Base-by-base conservation (phyloP, 164 flowering plant species). In the Litsea cubeba region DNA sequence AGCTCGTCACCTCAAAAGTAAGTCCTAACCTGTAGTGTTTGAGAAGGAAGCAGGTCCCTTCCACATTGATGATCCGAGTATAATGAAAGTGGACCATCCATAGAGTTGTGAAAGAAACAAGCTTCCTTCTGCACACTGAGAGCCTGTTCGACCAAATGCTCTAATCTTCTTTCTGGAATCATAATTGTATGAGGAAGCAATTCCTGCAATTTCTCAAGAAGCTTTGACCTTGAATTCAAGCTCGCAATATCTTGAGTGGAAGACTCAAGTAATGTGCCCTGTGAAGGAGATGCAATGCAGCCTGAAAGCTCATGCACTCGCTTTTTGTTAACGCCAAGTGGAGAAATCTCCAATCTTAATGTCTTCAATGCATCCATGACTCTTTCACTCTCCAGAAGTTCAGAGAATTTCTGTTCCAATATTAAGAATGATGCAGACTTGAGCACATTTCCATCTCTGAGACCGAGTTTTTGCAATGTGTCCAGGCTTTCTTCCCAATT, bases 61-160 rank as follows among this genome's bases (percentile, higher is more conserved):
- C 95, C 97, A 81, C 98, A 94, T 50, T 84, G 90, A 82, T 94
- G 97, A 81, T 94, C 97, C 2, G 88, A 72, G 67, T 88, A 89
- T 78, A 94, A 80, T 23, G 98, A 91, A 78, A 90, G 69, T 71
- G 89, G 87, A 77, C 81, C 76, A 70, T 87, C 88, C 70, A 77
- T 68, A 58, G 93, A 80, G 79, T 94, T 94, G 81, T 94, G 98
- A 81, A 87, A 94, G 69, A 79, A 68, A 74, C 98, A 94, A 80
- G 89, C 82, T 83, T 83, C 91, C 50, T 84, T 81, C 72, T 91
- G 95, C 80, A 90, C 79, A 64, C 79, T 75, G 72, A 93, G 89
- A 46, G 96, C 98, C 74, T 89, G 93, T 73, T 93, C 98, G 32
- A 93, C 89, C 72, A 91, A 83, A 82, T 87, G 87, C 72, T 89